Evolutionary conservation across 2,329 filamentous ascomycete species (phyloP).

Genomic region (Penicillium italicum): DNA sequence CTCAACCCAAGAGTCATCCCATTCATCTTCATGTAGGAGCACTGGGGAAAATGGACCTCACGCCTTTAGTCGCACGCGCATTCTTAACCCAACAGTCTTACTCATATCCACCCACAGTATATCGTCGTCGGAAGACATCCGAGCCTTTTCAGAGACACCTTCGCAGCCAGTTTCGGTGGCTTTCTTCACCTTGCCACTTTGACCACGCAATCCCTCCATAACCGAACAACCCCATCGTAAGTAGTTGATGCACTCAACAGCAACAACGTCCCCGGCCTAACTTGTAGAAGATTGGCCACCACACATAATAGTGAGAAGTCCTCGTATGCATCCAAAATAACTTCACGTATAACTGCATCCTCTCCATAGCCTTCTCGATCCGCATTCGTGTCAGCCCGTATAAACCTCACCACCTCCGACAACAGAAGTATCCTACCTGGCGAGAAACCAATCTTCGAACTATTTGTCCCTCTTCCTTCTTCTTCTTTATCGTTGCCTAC

Average conservation of each 20-base stretch:
- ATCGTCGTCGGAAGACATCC: constrained; percentile 26
- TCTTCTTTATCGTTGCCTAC: constrained; percentile 48
- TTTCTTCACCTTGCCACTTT: constrained; percentile 19
- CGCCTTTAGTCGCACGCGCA: constrained; percentile 58
- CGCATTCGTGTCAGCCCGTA: constrained; percentile 11
- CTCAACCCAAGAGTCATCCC: constrained; percentile 62
- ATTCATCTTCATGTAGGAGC: constrained; percentile 45
- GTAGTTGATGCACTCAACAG: constrained; percentile 64
- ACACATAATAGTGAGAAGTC: constrained; percentile 71
- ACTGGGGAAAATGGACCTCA: constrained; percentile 49
- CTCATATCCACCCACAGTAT: constrained; percentile 67
- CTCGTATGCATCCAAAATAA: constrained; percentile 66
- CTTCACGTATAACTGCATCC: constrained; percentile 52
- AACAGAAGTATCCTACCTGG: constrained; percentile 13
- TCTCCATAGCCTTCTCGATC: background rate
- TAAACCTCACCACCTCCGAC: constrained; percentile 1
- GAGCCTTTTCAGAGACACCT: constrained; percentile 17
- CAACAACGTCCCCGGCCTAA: constrained; percentile 58
- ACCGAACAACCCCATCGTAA: constrained; percentile 63
- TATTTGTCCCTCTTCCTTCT: background rate
- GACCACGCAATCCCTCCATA: constrained; percentile 63
- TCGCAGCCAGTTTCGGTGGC: background rate
- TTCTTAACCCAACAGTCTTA: constrained; percentile 64
- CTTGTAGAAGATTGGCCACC: constrained; percentile 64
- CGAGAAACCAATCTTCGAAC: constrained; percentile 4